Evolutionary conservation across 495 filamentous ascomycete genomes (phyloP), one percentile per base, ranked within the genome.

Genomic region (Neurospora sp.): DNA sequence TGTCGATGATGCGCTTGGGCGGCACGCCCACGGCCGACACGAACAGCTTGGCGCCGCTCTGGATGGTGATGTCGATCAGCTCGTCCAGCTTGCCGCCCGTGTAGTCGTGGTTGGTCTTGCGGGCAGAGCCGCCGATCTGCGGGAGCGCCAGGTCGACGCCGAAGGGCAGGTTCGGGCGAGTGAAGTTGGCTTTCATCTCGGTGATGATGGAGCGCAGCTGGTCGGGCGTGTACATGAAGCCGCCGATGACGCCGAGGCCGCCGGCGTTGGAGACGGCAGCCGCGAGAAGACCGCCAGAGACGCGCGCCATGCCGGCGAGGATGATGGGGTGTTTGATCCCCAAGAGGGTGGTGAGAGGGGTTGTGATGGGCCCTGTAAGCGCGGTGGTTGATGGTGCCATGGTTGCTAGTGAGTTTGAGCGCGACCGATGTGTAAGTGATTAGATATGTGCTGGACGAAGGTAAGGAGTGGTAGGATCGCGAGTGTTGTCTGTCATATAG

Each of bases 71-170:
- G 72, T 92, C 90, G 75, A 96, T 89, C 35, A 96, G 85, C 79
- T 94, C 90, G 80, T 93, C 91, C 14, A 97, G 88, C 76, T 91
- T 89, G 37, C 94, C 93, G 76, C 89, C 83, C 0, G 93, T 97
- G 85, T 97, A 97, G 81, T 96, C 94, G 83, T 96, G 92, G 83
- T 97, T 97, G 7, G 93, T 97, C 77, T 90, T 91, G 69, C 93
- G 88, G 18, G 94, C 93, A 40, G 79, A 81, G 53, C 92, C 92
- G 71, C 93, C 94, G 72, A 97, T 85, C 80, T 95, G 92, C 2
- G 94, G 93, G 4, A 97, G 88, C 2, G 93, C 93, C 8, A 97
- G 89, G 79, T 97, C 94, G 70, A 97, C 89, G 76, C 93, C 94
- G 81, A 96, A 97, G 4, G 93, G 91, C 1, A 94, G 88, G 27